A percentile compares a stretch with the other conserved stretches of the same genome.
Conservation (phyloP, 2,329 filamentous ascomycete genomes). For the Trichoderma sp. region DNA sequence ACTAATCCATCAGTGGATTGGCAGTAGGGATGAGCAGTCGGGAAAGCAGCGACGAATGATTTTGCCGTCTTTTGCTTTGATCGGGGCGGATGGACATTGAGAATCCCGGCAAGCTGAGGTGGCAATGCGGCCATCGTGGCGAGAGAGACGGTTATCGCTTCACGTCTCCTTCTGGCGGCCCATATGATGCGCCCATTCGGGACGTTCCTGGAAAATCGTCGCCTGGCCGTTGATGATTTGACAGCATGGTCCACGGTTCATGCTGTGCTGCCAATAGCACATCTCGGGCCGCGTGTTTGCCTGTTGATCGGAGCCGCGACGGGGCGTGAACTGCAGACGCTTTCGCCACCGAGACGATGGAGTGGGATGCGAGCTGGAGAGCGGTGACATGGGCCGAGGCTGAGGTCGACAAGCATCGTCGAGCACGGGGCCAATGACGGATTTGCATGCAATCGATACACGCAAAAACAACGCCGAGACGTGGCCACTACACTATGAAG, state of each 20-base stretch:
- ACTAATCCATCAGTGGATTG: neutral
- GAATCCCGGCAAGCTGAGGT: neutral
- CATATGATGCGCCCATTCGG: neutral
- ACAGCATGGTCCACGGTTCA: neutral
- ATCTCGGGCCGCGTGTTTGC: neutral
- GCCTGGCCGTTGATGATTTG: neutral
- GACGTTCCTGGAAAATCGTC: neutral
- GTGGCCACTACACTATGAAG: neutral
- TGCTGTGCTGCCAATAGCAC: neutral
- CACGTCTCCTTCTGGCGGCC: neutral
- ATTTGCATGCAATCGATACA: neutral
- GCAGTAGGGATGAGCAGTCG: conserved; percentile 2
- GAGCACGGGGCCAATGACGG: neutral
- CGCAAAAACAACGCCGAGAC: neutral
- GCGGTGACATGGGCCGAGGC: conserved; percentile 1
- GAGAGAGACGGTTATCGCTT: neutral
- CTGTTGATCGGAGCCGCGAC: conserved; percentile 10
- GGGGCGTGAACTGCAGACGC: conserved; percentile 1
- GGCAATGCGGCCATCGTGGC: conserved; percentile 12
- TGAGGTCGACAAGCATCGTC: neutral
- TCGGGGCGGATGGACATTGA: neutral
- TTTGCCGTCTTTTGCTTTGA: neutral
- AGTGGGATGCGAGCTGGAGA: neutral
- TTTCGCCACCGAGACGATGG: conserved; percentile 8
- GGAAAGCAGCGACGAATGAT: conserved; percentile 3